Evolutionary conservation across 805 yeast species (phyloP).

Genomic region (Candida nemodendra): DNA sequence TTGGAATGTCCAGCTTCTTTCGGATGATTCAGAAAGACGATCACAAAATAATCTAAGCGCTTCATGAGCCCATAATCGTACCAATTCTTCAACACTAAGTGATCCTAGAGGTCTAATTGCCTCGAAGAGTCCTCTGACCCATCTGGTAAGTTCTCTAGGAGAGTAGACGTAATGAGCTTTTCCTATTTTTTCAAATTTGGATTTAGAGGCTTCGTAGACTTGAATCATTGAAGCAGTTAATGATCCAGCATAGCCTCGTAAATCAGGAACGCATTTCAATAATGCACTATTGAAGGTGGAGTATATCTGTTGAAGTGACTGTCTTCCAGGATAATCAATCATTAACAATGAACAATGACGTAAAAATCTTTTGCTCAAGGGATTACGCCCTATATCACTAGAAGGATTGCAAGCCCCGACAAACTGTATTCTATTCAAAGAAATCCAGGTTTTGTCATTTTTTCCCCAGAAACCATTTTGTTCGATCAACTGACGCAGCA

Average conservation of each 20-base stretch:
- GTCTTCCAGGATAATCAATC: constrained; percentile 74
- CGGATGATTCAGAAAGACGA: constrained; percentile 50
- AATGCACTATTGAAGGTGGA: constrained; percentile 53
- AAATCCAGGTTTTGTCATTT: constrained; percentile 62
- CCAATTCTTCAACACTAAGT: constrained; percentile 41
- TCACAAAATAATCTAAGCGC: constrained; percentile 77
- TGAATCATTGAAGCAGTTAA: constrained; percentile 67
- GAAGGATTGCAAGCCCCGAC: constrained; percentile 98
- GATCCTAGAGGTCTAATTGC: constrained; percentile 24
- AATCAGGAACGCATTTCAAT: constrained; percentile 57
- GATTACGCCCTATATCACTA: constrained; percentile 69
- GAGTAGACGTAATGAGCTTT: constrained; percentile 72
- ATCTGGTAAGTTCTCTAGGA: constrained; percentile 88
- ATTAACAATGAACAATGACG: constrained; percentile 64
- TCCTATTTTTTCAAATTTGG: constrained; percentile 34
- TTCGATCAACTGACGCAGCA: constrained; percentile 74
- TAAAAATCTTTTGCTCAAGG: constrained; percentile 57
- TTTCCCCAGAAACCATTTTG: constrained; percentile 75
- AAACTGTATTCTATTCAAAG: constrained; percentile 62
- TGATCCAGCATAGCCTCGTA: constrained; percentile 50
- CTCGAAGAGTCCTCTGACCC: constrained; percentile 72
- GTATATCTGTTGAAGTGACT: constrained; percentile 69
- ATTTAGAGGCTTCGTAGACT: constrained; percentile 49
- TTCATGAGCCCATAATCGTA: constrained; percentile 79
- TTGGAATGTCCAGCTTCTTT: constrained; percentile 48